Base-by-base conservation (phyloP, 768 basidiomycete genomes). In the Phlebiopsis gigantea region DNA sequence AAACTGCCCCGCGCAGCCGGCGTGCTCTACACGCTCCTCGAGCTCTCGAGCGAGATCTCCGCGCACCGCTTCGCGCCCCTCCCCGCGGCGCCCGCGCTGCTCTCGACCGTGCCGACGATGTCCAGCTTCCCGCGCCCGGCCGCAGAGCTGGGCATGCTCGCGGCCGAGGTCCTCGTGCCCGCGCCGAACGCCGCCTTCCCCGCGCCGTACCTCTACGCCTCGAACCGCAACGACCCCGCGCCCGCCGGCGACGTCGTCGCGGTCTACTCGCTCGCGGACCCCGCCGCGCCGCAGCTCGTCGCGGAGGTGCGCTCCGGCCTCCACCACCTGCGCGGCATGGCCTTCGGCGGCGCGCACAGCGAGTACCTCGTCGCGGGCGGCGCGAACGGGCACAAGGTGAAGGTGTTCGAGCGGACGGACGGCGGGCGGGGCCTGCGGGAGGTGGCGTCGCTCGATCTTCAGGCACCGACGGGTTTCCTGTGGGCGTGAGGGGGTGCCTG, bases 211-310 rank as follows among this genome's bases (percentile, higher is more conserved):
- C 71, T 91, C 15, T 92, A 90, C 65, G 71, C 81, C 10, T 86
- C 89, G 3, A 93, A 91, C 69, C 78, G 90, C 29, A 85, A 90
- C 62, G 83, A 89, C 63, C 84, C 84, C 4, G 77, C 81, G 21
- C 73, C 81, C 0, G 81, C 78, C 46, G 88, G 90, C 22, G 90
- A 93, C 67, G 80, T 80, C 28, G 81, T 93, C 59, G 77, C 88
- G 5, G 79, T 91, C 29, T 90, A 87, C 71, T 74, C 79, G 6
- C 74, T 84, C 43, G 73, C 73, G 8, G 72, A 75, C 5, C 69
- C 75, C 17, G 75, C 74, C 25, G 63, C 68, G 24, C 75, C 83
- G 1, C 73, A 78, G 57, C 73, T 85, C 42, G 74, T 86, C 9
- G 72, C 70, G 5, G 88, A 91, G 65, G 77, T 89, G 19, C 75